Evolutionary conservation across 2,329 filamentous ascomycete genomes (phyloP).

Genomic region (Phialophora verrucosa): DNA sequence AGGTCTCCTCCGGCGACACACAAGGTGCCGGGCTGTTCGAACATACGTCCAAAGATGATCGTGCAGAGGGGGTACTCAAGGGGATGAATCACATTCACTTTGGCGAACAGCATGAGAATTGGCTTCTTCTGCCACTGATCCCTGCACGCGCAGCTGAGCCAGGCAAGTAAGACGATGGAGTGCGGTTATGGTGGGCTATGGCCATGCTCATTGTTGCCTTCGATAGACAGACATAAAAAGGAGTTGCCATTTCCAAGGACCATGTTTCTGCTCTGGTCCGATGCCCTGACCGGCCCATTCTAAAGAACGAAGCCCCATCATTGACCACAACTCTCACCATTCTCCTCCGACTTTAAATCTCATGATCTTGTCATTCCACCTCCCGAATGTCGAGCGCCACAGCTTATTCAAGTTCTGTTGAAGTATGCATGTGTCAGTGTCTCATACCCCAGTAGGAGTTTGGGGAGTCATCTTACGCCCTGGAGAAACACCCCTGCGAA

Average conservation of each 20-base stretch:
- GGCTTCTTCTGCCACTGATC: slow-evolving; percentile 56
- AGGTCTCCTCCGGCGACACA: slow-evolving; percentile 54
- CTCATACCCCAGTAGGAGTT: too few species aligned
- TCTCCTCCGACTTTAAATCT: slow-evolving; percentile 62
- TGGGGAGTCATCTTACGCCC: slow-evolving; percentile 43
- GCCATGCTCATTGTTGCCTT: background rate
- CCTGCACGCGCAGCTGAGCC: slow-evolving; percentile 41
- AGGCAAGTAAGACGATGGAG: background rate
- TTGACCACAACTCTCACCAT: slow-evolving; percentile 37
- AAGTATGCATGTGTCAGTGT: slow-evolving; percentile 8
- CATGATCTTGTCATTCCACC: slow-evolving; percentile 56
- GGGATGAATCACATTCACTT: slow-evolving; percentile 59
- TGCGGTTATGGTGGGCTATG: background rate
- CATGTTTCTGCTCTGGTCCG: background rate
- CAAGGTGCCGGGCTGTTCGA: slow-evolving; percentile 48
- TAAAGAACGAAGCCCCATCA: background rate
- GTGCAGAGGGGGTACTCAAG: slow-evolving; percentile 49
- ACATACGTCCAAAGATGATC: slow-evolving; percentile 28
- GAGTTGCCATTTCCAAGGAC: background rate
- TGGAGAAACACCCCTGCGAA: slow-evolving; percentile 55
- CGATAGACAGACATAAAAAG: background rate
- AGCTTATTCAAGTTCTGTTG: slow-evolving; percentile 47
- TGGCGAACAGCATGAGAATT: slow-evolving; percentile 53
- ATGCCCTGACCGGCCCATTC: background rate
- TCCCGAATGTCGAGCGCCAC: slow-evolving; percentile 60